Evolutionary conservation across 164 flowering plant species (phyloP).

Genomic region (Magnolia kwangsiensis): DNA sequence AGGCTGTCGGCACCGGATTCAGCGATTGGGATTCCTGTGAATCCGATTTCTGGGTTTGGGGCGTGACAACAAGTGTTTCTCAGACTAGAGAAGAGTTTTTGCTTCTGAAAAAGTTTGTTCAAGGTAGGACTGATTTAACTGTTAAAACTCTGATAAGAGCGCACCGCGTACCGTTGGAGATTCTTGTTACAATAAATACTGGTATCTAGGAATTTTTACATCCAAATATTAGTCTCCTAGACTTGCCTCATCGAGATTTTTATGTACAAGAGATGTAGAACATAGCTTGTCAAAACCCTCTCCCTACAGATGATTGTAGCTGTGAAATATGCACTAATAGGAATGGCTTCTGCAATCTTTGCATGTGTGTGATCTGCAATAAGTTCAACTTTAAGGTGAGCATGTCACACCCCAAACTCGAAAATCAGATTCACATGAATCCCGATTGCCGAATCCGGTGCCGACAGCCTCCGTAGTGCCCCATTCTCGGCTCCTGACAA

Average conservation of each 20-base stretch:
- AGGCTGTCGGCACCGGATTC: no score
- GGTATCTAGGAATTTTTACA: conserved; percentile 94
- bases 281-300: conserved; percentile 79
- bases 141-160: conserved; percentile 59
- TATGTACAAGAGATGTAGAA: conserved; percentile 83
- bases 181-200: conserved; percentile 83
- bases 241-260: conserved; percentile 86
- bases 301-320: conserved; percentile 91
- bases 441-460: no score
- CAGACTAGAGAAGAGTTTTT: conserved; percentile 79
- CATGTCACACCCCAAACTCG: no score
- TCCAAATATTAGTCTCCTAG: conserved; percentile 75
- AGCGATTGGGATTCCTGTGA: no score
- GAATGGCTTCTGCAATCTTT: conserved; percentile 92
- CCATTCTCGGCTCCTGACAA: no score
- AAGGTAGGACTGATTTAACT: conserved; percentile 70
- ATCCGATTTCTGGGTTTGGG: no score
- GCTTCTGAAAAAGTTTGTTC: conserved; percentile 73
- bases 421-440: no score
- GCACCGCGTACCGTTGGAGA: conserved; percentile 84
- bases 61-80: no score
- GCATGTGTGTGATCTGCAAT: conserved; percentile 96
- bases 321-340: conserved; percentile 78
- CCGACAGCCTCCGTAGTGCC: no score
- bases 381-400: conserved; percentile 96